Evolutionary conservation across 2,329 filamentous ascomycete species (phyloP), one percentile per base, ranked within the genome.

Genomic region (Sclerotinia trifoliorum): DNA sequence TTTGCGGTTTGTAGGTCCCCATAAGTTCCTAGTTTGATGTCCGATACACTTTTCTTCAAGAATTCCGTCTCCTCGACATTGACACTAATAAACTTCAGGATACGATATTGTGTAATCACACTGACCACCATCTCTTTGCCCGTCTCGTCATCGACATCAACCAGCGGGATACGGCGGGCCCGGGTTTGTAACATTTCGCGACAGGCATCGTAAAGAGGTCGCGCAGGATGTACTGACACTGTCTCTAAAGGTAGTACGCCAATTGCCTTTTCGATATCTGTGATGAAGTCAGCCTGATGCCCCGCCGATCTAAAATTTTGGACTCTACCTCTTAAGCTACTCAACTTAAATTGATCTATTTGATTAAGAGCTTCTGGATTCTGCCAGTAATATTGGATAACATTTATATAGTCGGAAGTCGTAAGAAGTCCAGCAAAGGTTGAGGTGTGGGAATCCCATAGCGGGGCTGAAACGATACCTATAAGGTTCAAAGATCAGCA

Each of bases 321-420:
- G 39, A 44, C 46, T 83, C 69, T 83, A 96, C 94, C 92, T 86
- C 94, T 87, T 69, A 99, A 85, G 77, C 93, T 97, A 81, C 92
- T 94, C 71, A 99, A 82, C 58, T 93, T 90, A 79, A 99, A 97
- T 79, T 97, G 92, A 73, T 98, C 95, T 75, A 99, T 91, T 77
- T 94, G 89, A 73, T 89, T 88, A 70, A 98, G 86, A 69, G 94
- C 91, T 73, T 96, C 92, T 2, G 94, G 95, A 75, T 95, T 96
- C 80, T 98, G 94, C 84, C 93, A 97, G 83, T 99, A 98, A 81
- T 99, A 99, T 79, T 98, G 94, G 52, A 99, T 96, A 68, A 99
- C 90, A 77, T 99, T 99, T 81, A 99, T 96, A 79, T 95, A 99
- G 81, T 99, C 95, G 70, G 93, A 96, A 71, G 93, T 95, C 39